Evolutionary conservation across 2,329 filamentous ascomycete genomes (phyloP), one percentile per base, ranked within the genome.

Genomic region (Sporothrix pseudoabietina): DNA sequence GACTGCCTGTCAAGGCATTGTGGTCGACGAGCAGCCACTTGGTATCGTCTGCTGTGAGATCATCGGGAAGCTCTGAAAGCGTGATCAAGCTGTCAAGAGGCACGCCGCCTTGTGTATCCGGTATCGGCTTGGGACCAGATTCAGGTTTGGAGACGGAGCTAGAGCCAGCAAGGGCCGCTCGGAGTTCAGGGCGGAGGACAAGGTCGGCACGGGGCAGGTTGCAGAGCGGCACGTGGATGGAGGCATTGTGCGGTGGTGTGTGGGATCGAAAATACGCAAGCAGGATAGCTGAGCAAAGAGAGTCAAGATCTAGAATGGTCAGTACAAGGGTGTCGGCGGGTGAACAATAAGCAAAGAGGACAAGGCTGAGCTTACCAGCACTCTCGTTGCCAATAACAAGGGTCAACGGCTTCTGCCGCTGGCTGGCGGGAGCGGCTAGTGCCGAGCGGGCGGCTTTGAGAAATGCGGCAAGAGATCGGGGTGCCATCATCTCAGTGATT

Each of bases 21-120:
- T 96, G 93, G 81, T 96, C 93, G 4, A 96, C 92, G 0, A 96
- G 84, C 22, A 93, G 82, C 91, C 91, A 94, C 69, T 83, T 84
- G 1, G 91, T 91, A 65, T 88, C 86, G 35, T 86, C 84, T 0
- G 88, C 84, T 0, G 80, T 77, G 12, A 91, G 79, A 55, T 79
- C 81, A 3, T 77, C 76, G 1, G 84, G 84, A 0, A 88, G 82
- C n/a, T 86, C 84, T 4, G 83, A 84, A 16, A 88, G 80, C 10
- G 86, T 94, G 72, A 94, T 85, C 0, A 96, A 84, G 75, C 94
- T 89, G 6, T 83, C 82, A 2, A 86, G 81, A 1, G 84, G 80
- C 3, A 94, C 84, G 47, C 87, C 87, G 10, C 39, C 39, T 19
- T 66, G 61, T 14, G 22, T 22, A 3, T 30, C 22, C 2, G 39